Base-by-base conservation (phyloP, 306 rosid genomes). In the Acacia confusa region DNA sequence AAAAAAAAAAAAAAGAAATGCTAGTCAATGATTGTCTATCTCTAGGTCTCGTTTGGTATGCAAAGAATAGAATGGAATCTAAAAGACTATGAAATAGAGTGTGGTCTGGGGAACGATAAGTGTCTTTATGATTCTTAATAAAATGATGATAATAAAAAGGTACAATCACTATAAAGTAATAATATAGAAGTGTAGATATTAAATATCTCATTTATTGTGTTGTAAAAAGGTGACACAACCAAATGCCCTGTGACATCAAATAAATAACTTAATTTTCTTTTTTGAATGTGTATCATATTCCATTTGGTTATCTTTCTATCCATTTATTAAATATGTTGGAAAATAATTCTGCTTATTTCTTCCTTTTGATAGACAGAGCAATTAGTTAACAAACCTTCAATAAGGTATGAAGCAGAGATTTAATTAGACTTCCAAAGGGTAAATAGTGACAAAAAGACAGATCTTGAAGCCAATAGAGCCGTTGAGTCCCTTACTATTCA, bases 201-300 rank as follows among this genome's bases (percentile, higher is more conserved):
- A 9, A 7, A 53, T 53, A 27, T 53, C 61, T 53, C 27, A 53
- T 53, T 6, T 52, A 53, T 53, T 20, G 61, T 17, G 12, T 20
- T 7, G 7, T 53, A 3, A 27, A 53, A 47, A 4, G 53, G 19
- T 4, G 19, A 47, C 53, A 47, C 40, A 6, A 47, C 19, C 53
- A 47, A 47, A 15, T 47, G 53, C 53, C 53, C 2, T 47, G 53
- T 47, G 19, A 47, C 58, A 22, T 57, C 64, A 57, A 57, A 57
- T 57, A 57, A 70, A 68, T 72, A 72, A 12, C 57, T 77, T 36
- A 1, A 36, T 45, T 55, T 58, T 84, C 70, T 40, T 77, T 20
- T 20, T 40, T 66, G 47, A 77, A 74, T 44, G 68, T 36, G 20
- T 79, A 48, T 58, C 16, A 48, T 3, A 10, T 20, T 1, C 19